Conservation (phyloP, 1,284 basidiomycete species). For the Naganishia albida region DNA sequence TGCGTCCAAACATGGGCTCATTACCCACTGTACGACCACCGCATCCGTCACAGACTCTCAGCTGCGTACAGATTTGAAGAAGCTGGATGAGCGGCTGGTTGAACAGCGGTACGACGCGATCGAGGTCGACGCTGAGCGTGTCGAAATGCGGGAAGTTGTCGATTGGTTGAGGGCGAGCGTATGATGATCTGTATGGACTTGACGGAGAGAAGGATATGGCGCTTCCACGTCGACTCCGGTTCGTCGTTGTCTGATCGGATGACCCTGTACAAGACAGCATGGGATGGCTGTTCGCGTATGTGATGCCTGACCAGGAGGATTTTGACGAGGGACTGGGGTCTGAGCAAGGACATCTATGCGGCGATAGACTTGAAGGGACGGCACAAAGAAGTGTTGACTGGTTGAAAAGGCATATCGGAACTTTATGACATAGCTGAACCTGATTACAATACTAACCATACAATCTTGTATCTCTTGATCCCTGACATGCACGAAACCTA, state of each 20-base stretch:
- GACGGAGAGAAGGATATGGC: too few species aligned
- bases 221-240: too few species aligned
- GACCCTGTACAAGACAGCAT: too few species aligned
- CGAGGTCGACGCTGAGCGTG: neutral
- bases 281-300: too few species aligned
- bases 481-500: conserved; percentile 1
- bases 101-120: conserved; percentile 11
- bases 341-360: too few species aligned
- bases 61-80: neutral
- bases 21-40: conserved; percentile 42
- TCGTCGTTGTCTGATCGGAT: too few species aligned
- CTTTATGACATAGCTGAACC: neutral
- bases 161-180: conserved; percentile 2
- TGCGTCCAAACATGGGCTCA: conserved; percentile 55
- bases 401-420: too few species aligned
- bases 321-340: too few species aligned
- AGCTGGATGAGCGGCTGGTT: neutral
- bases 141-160: neutral
- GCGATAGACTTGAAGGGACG: neutral
- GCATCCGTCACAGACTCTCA: neutral
- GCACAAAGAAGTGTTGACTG: too few species aligned
- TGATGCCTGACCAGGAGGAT: too few species aligned
- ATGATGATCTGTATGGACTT: neutral
- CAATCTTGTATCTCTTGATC: neutral
- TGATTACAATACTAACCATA: neutral